These are phyloP conservation scores for Fonsecaea pedrosoi DNA, from an alignment of 2,329 filamentous ascomycete genomes.

Conservation along the genomic window DNA sequence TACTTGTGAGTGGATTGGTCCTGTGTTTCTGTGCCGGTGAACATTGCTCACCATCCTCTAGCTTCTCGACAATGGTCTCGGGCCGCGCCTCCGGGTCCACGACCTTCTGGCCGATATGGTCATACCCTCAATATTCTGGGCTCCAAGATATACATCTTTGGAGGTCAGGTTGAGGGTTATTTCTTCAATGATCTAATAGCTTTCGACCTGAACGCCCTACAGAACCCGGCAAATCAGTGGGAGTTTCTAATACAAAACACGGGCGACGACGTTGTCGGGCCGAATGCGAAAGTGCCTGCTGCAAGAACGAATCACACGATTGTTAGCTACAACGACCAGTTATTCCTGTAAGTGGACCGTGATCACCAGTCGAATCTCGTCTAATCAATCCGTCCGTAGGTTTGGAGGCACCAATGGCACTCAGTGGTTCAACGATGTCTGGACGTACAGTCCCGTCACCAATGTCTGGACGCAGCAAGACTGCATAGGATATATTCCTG, in stretches of 20 bases:
- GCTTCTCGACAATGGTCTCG: slow-evolving; percentile 98
- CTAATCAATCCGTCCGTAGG: slow-evolving; percentile 53
- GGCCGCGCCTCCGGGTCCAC: slow-evolving; percentile 82
- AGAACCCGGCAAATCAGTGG: slow-evolving; percentile 90
- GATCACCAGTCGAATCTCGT: slow-evolving; percentile 23
- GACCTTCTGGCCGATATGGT: slow-evolving; percentile 90
- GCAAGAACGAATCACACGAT: slow-evolving; percentile 94
- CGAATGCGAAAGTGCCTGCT: slow-evolving; percentile 74
- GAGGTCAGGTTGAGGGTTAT: slow-evolving; percentile 93
- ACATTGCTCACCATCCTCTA: slow-evolving; percentile 53
- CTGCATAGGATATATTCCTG: slow-evolving; percentile 96
- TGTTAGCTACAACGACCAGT: slow-evolving; percentile 88
- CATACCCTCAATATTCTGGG: slow-evolving; percentile 96
- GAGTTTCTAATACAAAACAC: slow-evolving; percentile 84
- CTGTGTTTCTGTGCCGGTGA: neutral
- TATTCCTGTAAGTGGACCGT: slow-evolving; percentile 76
- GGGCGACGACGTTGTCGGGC: slow-evolving; percentile 61
- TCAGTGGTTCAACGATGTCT: slow-evolving; percentile 99
- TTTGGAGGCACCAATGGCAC: slow-evolving; percentile 97
- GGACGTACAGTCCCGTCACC: slow-evolving; percentile 84
- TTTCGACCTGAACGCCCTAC: slow-evolving; percentile 93
- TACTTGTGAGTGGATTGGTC: slow-evolving; percentile 74
- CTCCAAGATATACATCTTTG: slow-evolving; percentile 97
- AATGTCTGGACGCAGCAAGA: slow-evolving; percentile 90
- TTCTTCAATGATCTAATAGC: slow-evolving; percentile 98